Base-by-base conservation (phyloP, 176 grass and related monocot species). In the Triticum urartu region DNA sequence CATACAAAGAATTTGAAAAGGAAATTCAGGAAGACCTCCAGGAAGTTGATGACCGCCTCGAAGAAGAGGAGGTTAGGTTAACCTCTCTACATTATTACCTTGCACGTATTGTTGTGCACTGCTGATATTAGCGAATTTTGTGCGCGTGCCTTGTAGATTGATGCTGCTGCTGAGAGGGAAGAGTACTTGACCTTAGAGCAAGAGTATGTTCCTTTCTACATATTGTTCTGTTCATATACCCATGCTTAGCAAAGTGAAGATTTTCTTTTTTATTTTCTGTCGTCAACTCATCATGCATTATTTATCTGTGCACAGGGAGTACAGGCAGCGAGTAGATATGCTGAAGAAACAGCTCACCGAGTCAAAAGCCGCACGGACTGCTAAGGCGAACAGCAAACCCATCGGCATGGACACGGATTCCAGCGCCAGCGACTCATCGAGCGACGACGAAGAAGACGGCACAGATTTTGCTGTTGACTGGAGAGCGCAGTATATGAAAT, bases 1-100 rank as follows among this genome's bases (percentile, higher is more conserved):
- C 92, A 0, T 95, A 93, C 82, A 99, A 99, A 94, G 97, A 94
- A 91, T 99, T 99, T 63, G 92, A 96, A 84, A 96, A 96, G 85
- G 97, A 99, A 94, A 99, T 99, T 85, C 94, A 91, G 79, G 94
- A 90, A 26, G 59, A 99, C 48, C 83, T 99, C 77, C 92, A 93
- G 89, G 97, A 91, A 59, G 90, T 91, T 72, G 90, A 91, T 88
- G 82, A 91, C 7, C 86, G 90, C 43, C 90, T 91, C 81, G 90
- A 91, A 91, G 94, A 97, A 83, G 97, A 97, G 81, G 97, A 99
- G 94, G 97, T 99, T 66, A 43, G 65, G 34, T 61, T 66, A 71
- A 48, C 45, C 17, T 91, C 32, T 90, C 20, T 28, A 59, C 68
- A 48, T 48, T 85, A 56, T 69, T 4, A 15, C 26, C 64, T 69